These are phyloP conservation scores for Gynandropsis gynandra DNA, from an alignment of 345 rosid species.

Conservation along the genomic window DNA sequence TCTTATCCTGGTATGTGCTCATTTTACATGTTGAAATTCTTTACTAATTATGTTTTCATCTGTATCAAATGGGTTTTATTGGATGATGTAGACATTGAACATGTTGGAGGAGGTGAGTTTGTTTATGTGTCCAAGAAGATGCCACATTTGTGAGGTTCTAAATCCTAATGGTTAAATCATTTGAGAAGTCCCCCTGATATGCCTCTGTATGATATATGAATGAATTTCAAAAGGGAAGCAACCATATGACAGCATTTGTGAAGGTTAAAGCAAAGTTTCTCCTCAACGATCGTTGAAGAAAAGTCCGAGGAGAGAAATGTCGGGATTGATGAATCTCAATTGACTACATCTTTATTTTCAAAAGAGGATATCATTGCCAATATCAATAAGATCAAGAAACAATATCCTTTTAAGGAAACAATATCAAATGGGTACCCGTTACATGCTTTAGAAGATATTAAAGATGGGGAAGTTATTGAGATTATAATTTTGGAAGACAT, in stretches of 20 bases:
- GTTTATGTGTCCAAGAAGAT: too few relatives aligned
- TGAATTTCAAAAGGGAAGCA: constrained; percentile 98
- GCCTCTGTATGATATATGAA: constrained; percentile 94
- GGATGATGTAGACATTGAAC: too few relatives aligned
- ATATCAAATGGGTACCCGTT: constrained; percentile 37
- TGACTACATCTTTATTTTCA: constrained; percentile 69
- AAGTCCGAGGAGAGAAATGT: constrained; percentile 33
- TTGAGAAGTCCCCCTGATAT: constrained; percentile 79
- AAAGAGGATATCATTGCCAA: constrained; percentile 50
- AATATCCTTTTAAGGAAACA: constrained; percentile 26
- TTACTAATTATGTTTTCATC: too few relatives aligned
- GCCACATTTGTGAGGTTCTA: too few relatives aligned
- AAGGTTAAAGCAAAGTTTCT: constrained; percentile 46
- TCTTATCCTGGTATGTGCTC: too few relatives aligned
- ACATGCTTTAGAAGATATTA: constrained; percentile 56
- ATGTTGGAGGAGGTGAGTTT: too few relatives aligned
- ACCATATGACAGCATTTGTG: constrained; percentile 99
- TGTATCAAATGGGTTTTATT: too few relatives aligned
- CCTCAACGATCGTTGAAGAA: constrained; percentile 34
- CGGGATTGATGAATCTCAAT: constrained; percentile 29
- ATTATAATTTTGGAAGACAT: constrained; percentile 95
- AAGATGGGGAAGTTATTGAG: constrained; percentile 88
- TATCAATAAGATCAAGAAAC: constrained; percentile 42
- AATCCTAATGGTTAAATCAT: constrained; percentile 5
- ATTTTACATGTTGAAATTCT: too few relatives aligned